Conservation (phyloP, 352 stramenopile species). For the Globisporangium takayamanum region DNA sequence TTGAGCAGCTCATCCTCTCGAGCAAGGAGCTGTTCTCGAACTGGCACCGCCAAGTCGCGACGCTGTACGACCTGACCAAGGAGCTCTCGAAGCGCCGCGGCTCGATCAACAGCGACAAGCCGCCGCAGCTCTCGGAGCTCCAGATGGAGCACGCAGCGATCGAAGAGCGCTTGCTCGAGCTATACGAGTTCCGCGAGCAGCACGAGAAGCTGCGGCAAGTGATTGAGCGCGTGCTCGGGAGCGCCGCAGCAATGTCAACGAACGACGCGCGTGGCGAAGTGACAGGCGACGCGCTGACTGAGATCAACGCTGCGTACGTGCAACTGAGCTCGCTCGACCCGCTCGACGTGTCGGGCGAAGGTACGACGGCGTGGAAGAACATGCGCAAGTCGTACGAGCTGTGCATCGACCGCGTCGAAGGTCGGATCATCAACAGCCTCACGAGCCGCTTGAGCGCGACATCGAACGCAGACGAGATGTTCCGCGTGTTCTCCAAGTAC, state of each 20-base stretch:
- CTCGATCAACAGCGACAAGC: slow-evolving; percentile 78
- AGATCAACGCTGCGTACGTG: slow-evolving; percentile 88
- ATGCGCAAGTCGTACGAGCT: slow-evolving; percentile 87
- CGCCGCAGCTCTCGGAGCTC: slow-evolving; percentile 69
- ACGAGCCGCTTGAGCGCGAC: slow-evolving; percentile 83
- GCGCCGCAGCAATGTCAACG: slow-evolving; percentile 23
- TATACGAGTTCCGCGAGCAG: slow-evolving; percentile 88
- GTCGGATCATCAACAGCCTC: slow-evolving; percentile 87
- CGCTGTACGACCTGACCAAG: slow-evolving; percentile 84
- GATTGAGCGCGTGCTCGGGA: slow-evolving; percentile 80
- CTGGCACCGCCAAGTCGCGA: slow-evolving; percentile 76
- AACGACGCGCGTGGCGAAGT: slow-evolving; percentile 48
- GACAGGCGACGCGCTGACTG: slow-evolving; percentile 70
- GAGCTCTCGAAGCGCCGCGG: slow-evolving; percentile 82
- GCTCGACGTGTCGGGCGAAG: slow-evolving; percentile 84
- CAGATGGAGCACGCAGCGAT: slow-evolving; percentile 84
- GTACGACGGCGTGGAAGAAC: slow-evolving; percentile 76
- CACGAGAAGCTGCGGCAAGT: slow-evolving; percentile 89
- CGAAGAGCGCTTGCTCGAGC: slow-evolving; percentile 81
- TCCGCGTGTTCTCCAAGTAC: slow-evolving; percentile 97
- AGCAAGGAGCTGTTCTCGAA: slow-evolving; percentile 85
- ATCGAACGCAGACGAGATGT: slow-evolving; percentile 94
- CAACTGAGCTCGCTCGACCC: slow-evolving; percentile 73
- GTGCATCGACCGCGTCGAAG: slow-evolving; percentile 91
- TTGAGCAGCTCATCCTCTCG: slow-evolving; percentile 63